Conservation (phyloP, 495 filamentous ascomycete genomes). For the Schizothecium vesticola region DNA sequence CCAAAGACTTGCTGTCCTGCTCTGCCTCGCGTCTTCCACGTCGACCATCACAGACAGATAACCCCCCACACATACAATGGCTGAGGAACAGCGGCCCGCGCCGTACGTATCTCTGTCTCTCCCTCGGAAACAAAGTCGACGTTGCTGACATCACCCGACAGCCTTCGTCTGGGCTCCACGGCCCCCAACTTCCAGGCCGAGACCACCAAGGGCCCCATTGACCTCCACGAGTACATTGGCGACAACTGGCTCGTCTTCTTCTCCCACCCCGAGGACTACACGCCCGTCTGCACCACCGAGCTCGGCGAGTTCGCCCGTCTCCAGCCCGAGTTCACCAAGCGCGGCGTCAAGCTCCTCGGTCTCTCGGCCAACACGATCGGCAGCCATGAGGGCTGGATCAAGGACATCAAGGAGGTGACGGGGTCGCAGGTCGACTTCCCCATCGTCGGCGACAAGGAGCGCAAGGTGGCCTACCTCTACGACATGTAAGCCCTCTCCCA, state of each 20-base stretch:
- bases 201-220: conserved; percentile 84
- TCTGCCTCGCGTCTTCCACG: background rate
- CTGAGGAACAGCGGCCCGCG: conserved; percentile 39
- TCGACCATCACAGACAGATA: background rate
- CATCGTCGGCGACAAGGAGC: conserved; percentile 95
- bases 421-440: conserved; percentile 81
- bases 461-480: conserved; percentile 85
- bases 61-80: conserved; percentile 41
- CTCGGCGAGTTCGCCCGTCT: conserved; percentile 95
- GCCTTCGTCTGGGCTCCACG: conserved; percentile 81
- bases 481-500: conserved; percentile 68
- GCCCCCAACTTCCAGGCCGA: conserved; percentile 94
- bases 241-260: conserved; percentile 93
- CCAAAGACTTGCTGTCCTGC: background rate
- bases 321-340: conserved; percentile 91
- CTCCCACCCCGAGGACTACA: conserved; percentile 93
- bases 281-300: conserved; percentile 97
- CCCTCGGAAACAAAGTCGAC: background rate
- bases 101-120: conserved; percentile 38
- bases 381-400: conserved; percentile 72
- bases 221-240: conserved; percentile 96
- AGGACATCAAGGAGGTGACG: conserved; percentile 92
- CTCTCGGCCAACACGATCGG: conserved; percentile 76
- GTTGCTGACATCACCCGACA: conserved; percentile 15
- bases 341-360: conserved; percentile 92